phyloP scores from a whole-genome alignment of 768 basidiomycete genomes.

The Kwoniella bestiolae region DNA sequence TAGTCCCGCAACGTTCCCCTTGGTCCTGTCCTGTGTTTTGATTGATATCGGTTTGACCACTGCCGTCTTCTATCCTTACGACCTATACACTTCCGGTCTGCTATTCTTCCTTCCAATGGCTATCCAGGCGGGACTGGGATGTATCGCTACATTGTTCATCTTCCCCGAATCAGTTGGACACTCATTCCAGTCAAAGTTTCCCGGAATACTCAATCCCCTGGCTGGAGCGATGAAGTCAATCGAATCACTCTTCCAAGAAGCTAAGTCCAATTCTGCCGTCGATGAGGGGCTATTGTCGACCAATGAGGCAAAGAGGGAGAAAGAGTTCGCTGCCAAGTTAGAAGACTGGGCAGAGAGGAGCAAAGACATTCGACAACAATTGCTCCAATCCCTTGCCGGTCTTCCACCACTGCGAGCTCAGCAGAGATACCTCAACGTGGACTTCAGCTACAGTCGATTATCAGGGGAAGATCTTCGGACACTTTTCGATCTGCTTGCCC shows the following conservation, averaged over 20 bases:
- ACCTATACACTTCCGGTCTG: conserved; percentile 42
- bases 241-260: conserved; percentile 38
- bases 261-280: background rate
- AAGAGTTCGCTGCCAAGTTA: conserved; percentile 18
- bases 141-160: conserved; percentile 42
- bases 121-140: conserved; percentile 45
- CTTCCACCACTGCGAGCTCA: conserved; percentile 46
- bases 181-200: conserved; percentile 42
- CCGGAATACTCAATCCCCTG: conserved; percentile 45
- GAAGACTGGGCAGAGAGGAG: conserved; percentile 43
- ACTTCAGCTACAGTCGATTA: conserved; percentile 48
- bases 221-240: conserved; percentile 29
- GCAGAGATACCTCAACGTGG: conserved; percentile 48
- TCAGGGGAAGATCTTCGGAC: conserved; percentile 45
- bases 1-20: conserved; percentile 50
- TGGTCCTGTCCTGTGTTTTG: conserved; percentile 53
- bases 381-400: conserved; percentile 41
- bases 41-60: conserved; percentile 51
- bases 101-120: conserved; percentile 54
- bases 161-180: conserved; percentile 54
- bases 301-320: conserved; percentile 8
- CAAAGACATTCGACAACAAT: conserved; percentile 33
- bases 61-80: conserved; percentile 37
- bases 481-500: conserved; percentile 41
- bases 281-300: conserved; percentile 9